Evolutionary conservation across 305 asterid genomes (phyloP), one percentile per base, ranked within the genome.

Genomic region (Fraxinus xanthoxyloides): DNA sequence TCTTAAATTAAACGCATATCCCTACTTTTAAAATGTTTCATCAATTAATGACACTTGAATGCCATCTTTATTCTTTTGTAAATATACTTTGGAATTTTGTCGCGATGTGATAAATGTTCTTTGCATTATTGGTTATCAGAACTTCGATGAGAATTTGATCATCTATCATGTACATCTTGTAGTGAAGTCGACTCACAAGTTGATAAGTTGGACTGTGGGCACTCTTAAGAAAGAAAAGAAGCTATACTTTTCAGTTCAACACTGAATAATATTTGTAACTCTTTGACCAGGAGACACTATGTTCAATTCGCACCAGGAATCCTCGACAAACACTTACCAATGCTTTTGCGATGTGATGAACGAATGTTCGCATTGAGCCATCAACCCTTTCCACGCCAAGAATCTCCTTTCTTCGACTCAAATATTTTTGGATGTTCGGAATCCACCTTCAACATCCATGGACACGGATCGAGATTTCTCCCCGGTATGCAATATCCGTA

Each of bases 311-410:
- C 43, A 12, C 46, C 40, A 0, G 26, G 76, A 17, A 7, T 70
- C 24, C 76, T 70, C 8, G 76, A 70, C 26, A 70, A 7, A 70
- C 76, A 70, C 26, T 70, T 31, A 5, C 76, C 35, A 31, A 70
- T 70, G 76, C 76, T 70, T 70, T 30, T 70, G 76, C 76, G 32
- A 21, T 70, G 76, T 32, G 76, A 70, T 8, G 43, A 70, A 32
- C 40, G 76, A 70, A 5, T 70, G 46, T 31, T 30, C 26, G 17
- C 23, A 5, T 70, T 70, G 26, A 70, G 76, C 43, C 76, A 70
- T 31, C 76, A 70, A 70, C 26, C 23, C 13, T 70, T 30, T n/a
- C 40, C 76, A 10, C 3, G 2, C 46, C 5, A 70, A 31, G 24
- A 70, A 1, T 32, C 76, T 70, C 76, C 76, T 17, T 30, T 70